Percentiles rank a stretch among this genome's conserved stretches.
Evolutionary conservation across 1,139 yeast species (phyloP).

Genomic region (Geotrichum bryndzae): DNA sequence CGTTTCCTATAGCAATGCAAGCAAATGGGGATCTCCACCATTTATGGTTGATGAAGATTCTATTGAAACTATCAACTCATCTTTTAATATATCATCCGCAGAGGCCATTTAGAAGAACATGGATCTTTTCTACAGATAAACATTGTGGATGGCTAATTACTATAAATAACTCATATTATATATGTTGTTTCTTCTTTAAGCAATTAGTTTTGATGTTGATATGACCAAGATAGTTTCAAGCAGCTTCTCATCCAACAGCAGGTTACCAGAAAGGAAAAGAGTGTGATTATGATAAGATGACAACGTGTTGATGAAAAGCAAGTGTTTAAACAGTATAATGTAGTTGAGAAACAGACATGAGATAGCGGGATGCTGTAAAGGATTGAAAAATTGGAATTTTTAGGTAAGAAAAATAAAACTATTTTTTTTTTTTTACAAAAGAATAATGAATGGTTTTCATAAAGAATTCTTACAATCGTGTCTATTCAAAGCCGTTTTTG

Average conservation of each 20-base stretch:
- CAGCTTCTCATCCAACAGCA: neutral
- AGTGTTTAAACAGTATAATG: neutral
- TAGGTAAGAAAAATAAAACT: neutral
- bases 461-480: no score
- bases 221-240: neutral
- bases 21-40: neutral
- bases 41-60: neutral
- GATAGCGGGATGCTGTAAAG: neutral
- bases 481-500: no score
- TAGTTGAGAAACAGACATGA: slow-evolving; percentile 2
- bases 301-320: neutral
- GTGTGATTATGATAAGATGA: slow-evolving; percentile 7
- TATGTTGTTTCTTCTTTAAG: slow-evolving; percentile 1
- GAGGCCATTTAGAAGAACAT: neutral
- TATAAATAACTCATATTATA: neutral
- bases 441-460: no score
- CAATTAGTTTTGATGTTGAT: neutral
- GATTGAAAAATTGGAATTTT: slow-evolving; percentile 6
- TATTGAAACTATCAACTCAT: neutral
- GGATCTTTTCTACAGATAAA: neutral
- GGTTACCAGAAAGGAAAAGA: neutral
- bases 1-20: neutral
- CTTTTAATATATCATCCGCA: neutral
- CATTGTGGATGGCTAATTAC: neutral
- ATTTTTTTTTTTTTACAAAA: neutral